Evolutionary conservation across 805 yeast genomes (phyloP).

Genomic region (Candida koratica): DNA sequence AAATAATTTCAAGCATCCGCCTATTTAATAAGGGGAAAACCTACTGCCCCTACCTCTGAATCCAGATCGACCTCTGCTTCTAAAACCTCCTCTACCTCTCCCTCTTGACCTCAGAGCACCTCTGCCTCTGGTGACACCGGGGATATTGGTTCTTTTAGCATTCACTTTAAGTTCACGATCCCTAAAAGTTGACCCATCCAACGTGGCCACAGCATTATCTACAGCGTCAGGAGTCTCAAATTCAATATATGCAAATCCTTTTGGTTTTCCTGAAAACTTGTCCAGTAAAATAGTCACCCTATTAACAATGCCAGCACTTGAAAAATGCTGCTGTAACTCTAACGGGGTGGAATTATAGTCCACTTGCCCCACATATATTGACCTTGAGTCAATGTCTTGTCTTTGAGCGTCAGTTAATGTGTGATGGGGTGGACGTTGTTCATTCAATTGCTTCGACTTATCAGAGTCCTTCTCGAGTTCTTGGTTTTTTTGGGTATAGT

Average conservation of each 20-base stretch:
- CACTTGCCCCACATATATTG: slow-evolving; percentile 80
- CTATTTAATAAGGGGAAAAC: slow-evolving; percentile 20
- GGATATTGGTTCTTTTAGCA: slow-evolving; percentile 78
- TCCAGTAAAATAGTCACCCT: slow-evolving; percentile 76
- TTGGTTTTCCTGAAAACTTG: slow-evolving; percentile 74
- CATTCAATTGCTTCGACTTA: slow-evolving; percentile 27
- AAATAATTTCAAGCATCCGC: too few species aligned
- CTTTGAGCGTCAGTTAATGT: slow-evolving; percentile 24
- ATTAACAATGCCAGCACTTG: slow-evolving; percentile 65
- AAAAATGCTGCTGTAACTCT: slow-evolving; percentile 73
- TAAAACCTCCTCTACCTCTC: slow-evolving; percentile 29
- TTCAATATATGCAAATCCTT: slow-evolving; percentile 85
- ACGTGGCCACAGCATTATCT: slow-evolving; percentile 53
- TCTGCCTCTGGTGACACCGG: slow-evolving; percentile 48
- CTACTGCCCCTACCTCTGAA: slow-evolving; percentile 15
- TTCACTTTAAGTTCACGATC: slow-evolving; percentile 71
- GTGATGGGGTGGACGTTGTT: neutral
- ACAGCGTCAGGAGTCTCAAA: slow-evolving; percentile 68
- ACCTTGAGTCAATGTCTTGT: slow-evolving; percentile 69
- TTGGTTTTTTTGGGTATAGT: slow-evolving; percentile 29
- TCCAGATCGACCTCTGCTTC: slow-evolving; percentile 12
- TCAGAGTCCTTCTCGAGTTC: slow-evolving; percentile 64
- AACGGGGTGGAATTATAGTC: slow-evolving; percentile 77
- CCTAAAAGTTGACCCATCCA: slow-evolving; percentile 62
- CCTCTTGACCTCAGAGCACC: slow-evolving; percentile 28